Base-by-base conservation (phyloP, 306 rosid genomes). In the Glycine soja region DNA sequence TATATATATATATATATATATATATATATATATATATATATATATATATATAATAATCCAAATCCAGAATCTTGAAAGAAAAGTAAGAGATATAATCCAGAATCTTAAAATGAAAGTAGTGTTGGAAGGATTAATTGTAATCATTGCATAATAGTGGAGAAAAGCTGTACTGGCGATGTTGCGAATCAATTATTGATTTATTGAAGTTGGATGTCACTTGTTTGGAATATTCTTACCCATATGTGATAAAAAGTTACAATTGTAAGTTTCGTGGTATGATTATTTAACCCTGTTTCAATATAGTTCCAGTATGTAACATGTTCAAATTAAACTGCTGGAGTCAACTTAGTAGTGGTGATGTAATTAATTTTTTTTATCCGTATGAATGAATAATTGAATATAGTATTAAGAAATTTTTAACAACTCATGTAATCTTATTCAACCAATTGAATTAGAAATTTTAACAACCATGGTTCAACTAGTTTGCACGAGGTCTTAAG, bases 121-220 rank as follows among this genome's bases (percentile, higher is more conserved):
- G 78, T 68, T 80, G 73, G 78, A 59, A 77, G 85, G 79, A 85
- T 67, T 86, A 80, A 78, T 80, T 42, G 80, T 64, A 82, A 85
- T 84, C 84, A 83, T 81, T 34, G 83, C 86, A 43, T 80, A 89
- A 83, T 81, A 70, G 88, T 88, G 88, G 84, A 80, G 82, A 85
- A 81, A 86, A 91, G 88, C 83, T 86, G 83, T 80, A 24, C 30
- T 24, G 30, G 30, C 30, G 30, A 24, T 1, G 30, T 24, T 24
- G 30, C 30, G 30, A 1, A 48, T 71, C 30, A 51, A 50, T 71
- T 71, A 85, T 61, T 83, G 70, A 66, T 78, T 72, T 70, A 76
- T 85, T 88, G 68, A 82, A 86, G 81, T 63, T 72, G 30, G 67
- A 84, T 53, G 69, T 50, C 69, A 70, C 76, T 83, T 72, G 74